Percentiles rank a stretch among this genome's conserved stretches.
phyloP scores from a whole-genome alignment of 495 filamentous ascomycete genomes.

The Parmelia sp. region DNA sequence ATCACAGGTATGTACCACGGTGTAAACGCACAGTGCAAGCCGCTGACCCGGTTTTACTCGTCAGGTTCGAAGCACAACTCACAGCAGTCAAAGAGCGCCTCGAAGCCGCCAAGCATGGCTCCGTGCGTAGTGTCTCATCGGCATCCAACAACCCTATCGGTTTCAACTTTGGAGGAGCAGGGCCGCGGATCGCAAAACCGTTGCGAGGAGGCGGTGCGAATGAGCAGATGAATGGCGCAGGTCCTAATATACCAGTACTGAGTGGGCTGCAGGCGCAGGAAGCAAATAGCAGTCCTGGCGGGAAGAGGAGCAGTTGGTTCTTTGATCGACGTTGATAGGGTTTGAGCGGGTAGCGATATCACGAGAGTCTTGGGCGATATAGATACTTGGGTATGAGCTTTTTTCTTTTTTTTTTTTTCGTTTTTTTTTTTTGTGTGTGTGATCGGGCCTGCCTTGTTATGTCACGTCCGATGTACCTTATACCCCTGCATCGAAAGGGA shows the following conservation, averaged over 20 bases:
- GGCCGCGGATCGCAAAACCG: conserved; percentile 92
- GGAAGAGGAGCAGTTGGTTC: conserved; percentile 30
- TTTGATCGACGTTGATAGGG: conserved; percentile 34
- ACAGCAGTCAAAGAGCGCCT: conserved; percentile 95
- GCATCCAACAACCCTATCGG: conserved; percentile 52
- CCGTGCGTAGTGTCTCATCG: conserved; percentile 66
- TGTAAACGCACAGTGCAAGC: not conserved
- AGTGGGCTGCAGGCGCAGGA: conserved; percentile 41
- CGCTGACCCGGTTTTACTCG: conserved; percentile 5
- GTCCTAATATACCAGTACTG: conserved; percentile 23
- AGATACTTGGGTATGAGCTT: conserved; percentile 1
- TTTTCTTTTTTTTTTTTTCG: no score
- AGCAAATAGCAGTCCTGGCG: conserved; percentile 24
- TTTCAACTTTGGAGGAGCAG: conserved; percentile 67
- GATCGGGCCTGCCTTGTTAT: not conserved
- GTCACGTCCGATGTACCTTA: not conserved
- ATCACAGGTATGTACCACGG: conserved; percentile 57
- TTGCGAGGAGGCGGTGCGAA: conserved; percentile 75
- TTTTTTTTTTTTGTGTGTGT: no score
- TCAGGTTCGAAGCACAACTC: conserved; percentile 92
- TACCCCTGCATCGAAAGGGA: conserved; percentile 2
- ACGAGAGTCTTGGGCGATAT: not conserved
- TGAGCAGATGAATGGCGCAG: conserved; percentile 33
- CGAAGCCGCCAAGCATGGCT: conserved; percentile 84
- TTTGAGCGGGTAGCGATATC: not conserved